Conservation (phyloP, 495 filamentous ascomycete species). For the Lichina pygmaea region DNA sequence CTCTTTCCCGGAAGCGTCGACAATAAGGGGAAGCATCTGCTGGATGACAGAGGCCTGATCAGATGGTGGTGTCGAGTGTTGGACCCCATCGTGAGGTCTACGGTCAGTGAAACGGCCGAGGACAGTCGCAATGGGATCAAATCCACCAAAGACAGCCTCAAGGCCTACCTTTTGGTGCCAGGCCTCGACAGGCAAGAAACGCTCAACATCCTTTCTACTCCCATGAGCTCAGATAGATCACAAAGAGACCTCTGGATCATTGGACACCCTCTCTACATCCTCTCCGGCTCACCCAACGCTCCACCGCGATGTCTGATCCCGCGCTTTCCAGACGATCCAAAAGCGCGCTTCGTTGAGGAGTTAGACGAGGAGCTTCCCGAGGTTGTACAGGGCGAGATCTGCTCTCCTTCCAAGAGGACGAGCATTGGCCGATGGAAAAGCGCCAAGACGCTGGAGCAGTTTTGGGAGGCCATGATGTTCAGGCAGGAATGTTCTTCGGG, state of each 20-base stretch:
- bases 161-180: constrained; percentile 67
- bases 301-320: constrained; percentile 75
- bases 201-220: constrained; percentile 26
- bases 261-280: constrained; percentile 35
- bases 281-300: constrained; percentile 26
- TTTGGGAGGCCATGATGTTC: constrained; percentile 98
- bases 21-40: constrained; percentile 68
- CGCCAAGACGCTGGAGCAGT: constrained; percentile 58
- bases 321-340: constrained; percentile 85
- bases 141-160: constrained; percentile 16
- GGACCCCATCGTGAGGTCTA: constrained; percentile 37
- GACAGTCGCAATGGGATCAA: not conserved
- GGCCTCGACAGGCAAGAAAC: constrained; percentile 60
- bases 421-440: constrained; percentile 50
- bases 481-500: constrained; percentile 88
- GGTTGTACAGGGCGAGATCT: constrained; percentile 12
- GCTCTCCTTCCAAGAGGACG: constrained; percentile 11
- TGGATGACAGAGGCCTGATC: constrained; percentile 69
- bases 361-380: constrained; percentile 50
- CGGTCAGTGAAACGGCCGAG: constrained; percentile 9
- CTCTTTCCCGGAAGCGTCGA: constrained; percentile 78
- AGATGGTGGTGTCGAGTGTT: constrained; percentile 86
- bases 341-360: constrained; percentile 71
- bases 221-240: constrained; percentile 15
- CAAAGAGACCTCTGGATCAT: constrained; percentile 21